Conservation (phyloP, 1,284 basidiomycete species). For the Sanghuangporus sanghuang region DNA sequence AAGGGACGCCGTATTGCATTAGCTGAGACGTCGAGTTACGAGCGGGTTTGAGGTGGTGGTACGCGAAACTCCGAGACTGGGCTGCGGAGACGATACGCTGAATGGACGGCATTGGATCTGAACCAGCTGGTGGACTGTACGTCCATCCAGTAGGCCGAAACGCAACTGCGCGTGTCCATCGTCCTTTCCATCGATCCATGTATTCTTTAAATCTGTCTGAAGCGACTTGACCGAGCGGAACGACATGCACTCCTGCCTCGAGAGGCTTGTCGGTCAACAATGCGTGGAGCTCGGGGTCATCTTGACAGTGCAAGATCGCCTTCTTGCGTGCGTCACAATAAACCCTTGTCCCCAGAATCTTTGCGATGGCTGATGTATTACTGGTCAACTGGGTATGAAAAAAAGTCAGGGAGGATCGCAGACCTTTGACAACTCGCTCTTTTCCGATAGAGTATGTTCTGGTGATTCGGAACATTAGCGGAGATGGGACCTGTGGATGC, state of each 20-base stretch:
- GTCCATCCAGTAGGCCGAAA: slow-evolving; percentile 96
- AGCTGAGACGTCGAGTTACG: slow-evolving; percentile 65
- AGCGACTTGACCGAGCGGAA: slow-evolving; percentile 76
- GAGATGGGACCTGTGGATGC: slow-evolving; percentile 11
- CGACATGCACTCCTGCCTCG: slow-evolving; percentile 79
- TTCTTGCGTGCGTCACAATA: slow-evolving; percentile 86
- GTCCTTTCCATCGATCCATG: slow-evolving; percentile 67
- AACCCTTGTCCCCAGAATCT: slow-evolving; percentile 77
- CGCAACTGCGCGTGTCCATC: slow-evolving; percentile 73
- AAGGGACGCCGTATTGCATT: slow-evolving; percentile 87
- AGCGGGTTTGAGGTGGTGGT: slow-evolving; percentile 62
- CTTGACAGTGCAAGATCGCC: slow-evolving; percentile 75
- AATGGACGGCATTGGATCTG: slow-evolving; percentile 57
- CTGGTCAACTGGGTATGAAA: not conserved
- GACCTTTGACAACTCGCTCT: slow-evolving; percentile 93
- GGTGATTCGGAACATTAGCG: not conserved
- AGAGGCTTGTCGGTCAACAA: slow-evolving; percentile 77
- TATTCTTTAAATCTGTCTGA: slow-evolving; percentile 79
- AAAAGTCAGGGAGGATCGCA: not conserved
- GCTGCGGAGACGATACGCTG: slow-evolving; percentile 61
- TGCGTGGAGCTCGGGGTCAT: slow-evolving; percentile 75
- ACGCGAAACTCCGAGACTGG: slow-evolving; percentile 62
- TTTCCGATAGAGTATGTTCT: slow-evolving; percentile 97
- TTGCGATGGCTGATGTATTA: slow-evolving; percentile 65
- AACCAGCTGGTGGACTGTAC: slow-evolving; percentile 66